These are phyloP conservation scores for Rhamnella rubrinervis DNA, from an alignment of 331 rosid species.

Conservation along the genomic window DNA sequence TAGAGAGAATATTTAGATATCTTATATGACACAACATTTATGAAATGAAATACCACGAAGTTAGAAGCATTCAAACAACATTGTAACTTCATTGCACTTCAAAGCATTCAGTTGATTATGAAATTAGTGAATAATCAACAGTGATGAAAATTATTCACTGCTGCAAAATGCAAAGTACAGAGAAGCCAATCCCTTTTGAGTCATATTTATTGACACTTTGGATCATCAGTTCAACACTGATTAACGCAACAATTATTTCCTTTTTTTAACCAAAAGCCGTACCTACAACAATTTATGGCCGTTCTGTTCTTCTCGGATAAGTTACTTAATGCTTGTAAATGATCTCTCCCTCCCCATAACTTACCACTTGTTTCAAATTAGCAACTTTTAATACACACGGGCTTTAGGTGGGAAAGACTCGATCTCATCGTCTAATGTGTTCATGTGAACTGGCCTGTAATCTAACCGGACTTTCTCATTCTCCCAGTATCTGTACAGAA, in stretches of 20 bases:
- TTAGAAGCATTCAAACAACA: too few relatives aligned
- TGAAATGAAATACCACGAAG: too few relatives aligned
- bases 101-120: not conserved
- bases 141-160: slow-evolving; percentile 16
- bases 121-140: not conserved
- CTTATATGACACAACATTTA: too few relatives aligned
- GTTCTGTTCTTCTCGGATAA: slow-evolving; percentile 21
- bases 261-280: slow-evolving; percentile 12
- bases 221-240: slow-evolving; percentile 28
- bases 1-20: too few relatives aligned
- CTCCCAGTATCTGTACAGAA: slow-evolving; percentile 77
- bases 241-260: slow-evolving; percentile 36
- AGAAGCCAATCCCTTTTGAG: slow-evolving; percentile 24
- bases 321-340: slow-evolving; percentile 19
- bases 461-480: slow-evolving; percentile 71
- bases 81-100: too few relatives aligned
- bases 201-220: slow-evolving; percentile 27
- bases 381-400: slow-evolving; percentile 68
- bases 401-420: slow-evolving; percentile 96
- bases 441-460: slow-evolving; percentile 92
- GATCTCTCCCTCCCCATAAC: slow-evolving; percentile 4
- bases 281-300: slow-evolving; percentile 38
- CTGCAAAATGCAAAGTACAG: slow-evolving; percentile 26
- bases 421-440: slow-evolving; percentile 82
- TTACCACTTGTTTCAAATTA: slow-evolving; percentile 7